Percentiles rank a stretch among this genome's conserved stretches.
Evolutionary conservation across 2,329 filamentous ascomycete genomes (phyloP).

Genomic region (Pezicula carpinea): DNA sequence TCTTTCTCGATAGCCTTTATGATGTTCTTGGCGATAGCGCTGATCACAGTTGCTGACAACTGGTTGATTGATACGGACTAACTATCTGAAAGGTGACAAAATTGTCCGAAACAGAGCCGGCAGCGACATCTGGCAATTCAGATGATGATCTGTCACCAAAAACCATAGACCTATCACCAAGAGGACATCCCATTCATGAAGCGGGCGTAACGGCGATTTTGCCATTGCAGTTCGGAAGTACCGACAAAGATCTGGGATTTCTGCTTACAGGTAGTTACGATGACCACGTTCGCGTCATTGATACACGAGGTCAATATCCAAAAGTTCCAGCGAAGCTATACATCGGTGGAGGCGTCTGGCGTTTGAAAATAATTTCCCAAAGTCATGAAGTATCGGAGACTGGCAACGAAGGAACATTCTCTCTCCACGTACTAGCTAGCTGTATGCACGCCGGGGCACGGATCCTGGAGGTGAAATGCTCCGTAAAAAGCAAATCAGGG

Average conservation of each 20-base stretch:
- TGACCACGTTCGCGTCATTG: conserved; percentile 69
- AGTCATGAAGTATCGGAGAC: background rate
- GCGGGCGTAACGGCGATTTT: conserved; percentile 87
- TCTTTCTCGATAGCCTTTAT: too few relatives aligned
- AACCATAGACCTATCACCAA: background rate
- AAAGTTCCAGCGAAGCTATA: conserved; percentile 58
- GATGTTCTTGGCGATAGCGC: too few relatives aligned
- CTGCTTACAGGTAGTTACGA: conserved; percentile 90
- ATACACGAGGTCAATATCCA: conserved; percentile 38
- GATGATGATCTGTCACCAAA: too few relatives aligned
- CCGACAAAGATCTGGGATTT: conserved; percentile 41
- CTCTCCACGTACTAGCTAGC: conserved; percentile 65
- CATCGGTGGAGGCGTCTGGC: conserved; percentile 87
- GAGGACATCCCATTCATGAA: conserved; percentile 52
- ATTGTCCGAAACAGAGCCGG: too few relatives aligned
- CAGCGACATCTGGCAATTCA: too few relatives aligned
- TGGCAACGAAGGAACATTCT: conserved; percentile 13
- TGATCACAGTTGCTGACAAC: too few relatives aligned
- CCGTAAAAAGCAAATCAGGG: conserved; percentile 22
- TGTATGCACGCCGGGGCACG: conserved; percentile 89
- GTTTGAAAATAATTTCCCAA: conserved; percentile 58
- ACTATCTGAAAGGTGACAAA: too few relatives aligned
- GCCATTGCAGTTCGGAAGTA: conserved; percentile 47
- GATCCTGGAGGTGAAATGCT: conserved; percentile 45
- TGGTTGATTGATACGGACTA: too few relatives aligned